Conservation (phyloP, 2,329 filamentous ascomycete genomes). For the Diaporthe velutina region DNA sequence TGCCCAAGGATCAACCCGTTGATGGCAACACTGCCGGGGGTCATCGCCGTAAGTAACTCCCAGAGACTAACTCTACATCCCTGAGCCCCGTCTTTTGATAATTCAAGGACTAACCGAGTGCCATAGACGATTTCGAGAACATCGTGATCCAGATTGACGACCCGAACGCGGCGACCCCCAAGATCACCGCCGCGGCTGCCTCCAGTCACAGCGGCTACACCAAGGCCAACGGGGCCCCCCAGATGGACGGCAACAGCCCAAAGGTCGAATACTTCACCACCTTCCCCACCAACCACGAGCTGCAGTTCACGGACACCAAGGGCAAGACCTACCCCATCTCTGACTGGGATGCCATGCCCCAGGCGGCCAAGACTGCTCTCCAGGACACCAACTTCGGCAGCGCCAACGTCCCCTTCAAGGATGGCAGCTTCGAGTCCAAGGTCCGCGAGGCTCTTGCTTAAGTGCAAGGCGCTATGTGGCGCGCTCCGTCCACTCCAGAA, state of each 20-base stretch:
- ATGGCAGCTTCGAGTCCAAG: conserved; percentile 26
- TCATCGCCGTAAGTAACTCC: conserved; percentile 46
- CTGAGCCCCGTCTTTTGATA: fast-evolving
- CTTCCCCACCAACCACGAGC: conserved; percentile 51
- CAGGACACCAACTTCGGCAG: conserved; percentile 52
- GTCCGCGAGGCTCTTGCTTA: conserved; percentile 23
- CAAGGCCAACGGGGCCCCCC: conserved; percentile 40
- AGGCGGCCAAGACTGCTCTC: conserved; percentile 49
- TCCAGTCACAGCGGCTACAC: conserved; percentile 52
- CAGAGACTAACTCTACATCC: background rate
- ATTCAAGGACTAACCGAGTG: background rate
- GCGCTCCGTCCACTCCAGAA: background rate
- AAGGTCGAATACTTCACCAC: conserved; percentile 51
- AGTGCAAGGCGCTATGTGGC: background rate
- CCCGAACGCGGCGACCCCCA: conserved; percentile 39
- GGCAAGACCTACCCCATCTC: conserved; percentile 53
- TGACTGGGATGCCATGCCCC: conserved; percentile 56
- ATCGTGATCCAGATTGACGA: conserved; percentile 49
- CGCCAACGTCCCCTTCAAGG: conserved; percentile 56
- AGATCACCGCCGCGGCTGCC: conserved; percentile 50
- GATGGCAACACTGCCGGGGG: conserved; percentile 46
- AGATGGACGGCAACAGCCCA: conserved; percentile 41
- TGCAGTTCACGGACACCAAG: conserved; percentile 51
- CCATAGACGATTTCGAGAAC: conserved; percentile 52
- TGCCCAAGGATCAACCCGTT: conserved; percentile 57